A percentile compares a stretch with the other conserved stretches of the same genome.
phyloP scores from a whole-genome alignment of 1,284 basidiomycete species.

The Rhodotorula sp. region DNA sequence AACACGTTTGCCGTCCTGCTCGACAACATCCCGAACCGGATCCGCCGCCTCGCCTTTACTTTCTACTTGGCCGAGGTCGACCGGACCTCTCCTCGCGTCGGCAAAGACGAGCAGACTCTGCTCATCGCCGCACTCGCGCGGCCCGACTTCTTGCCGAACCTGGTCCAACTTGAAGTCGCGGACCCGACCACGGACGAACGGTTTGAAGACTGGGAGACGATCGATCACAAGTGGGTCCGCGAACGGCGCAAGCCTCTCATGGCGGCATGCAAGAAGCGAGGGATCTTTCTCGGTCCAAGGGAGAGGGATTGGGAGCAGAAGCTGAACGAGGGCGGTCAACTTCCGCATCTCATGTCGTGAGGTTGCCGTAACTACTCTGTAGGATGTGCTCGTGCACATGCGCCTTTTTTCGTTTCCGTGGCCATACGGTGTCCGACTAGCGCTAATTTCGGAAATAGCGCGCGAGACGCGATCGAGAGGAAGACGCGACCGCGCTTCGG shows the following conservation, averaged over 20 bases:
- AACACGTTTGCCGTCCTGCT: conserved; percentile 80
- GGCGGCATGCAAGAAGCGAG: background rate
- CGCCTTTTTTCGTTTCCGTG: no score
- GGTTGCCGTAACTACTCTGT: no score
- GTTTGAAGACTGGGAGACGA: background rate
- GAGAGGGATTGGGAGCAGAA: background rate
- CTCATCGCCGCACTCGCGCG: background rate
- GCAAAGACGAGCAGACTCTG: background rate
- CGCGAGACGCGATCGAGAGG: no score
- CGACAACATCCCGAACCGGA: conserved; percentile 58
- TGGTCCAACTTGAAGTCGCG: background rate
- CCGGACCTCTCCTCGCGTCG: no score
- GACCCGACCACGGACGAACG: background rate
- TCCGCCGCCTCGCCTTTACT: conserved; percentile 51
- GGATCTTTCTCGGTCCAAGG: background rate
- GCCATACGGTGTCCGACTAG: no score
- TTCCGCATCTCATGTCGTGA: background rate
- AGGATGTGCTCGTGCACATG: no score
- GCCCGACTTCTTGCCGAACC: background rate
- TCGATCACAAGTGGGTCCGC: background rate
- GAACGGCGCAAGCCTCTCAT: background rate
- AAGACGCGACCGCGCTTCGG: no score
- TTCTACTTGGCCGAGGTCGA: conserved; percentile 56
- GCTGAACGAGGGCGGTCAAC: background rate
- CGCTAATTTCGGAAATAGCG: no score